Evolutionary conservation across 1,139 yeast species (phyloP).

Genomic region (Protomyces macrosporus): DNA sequence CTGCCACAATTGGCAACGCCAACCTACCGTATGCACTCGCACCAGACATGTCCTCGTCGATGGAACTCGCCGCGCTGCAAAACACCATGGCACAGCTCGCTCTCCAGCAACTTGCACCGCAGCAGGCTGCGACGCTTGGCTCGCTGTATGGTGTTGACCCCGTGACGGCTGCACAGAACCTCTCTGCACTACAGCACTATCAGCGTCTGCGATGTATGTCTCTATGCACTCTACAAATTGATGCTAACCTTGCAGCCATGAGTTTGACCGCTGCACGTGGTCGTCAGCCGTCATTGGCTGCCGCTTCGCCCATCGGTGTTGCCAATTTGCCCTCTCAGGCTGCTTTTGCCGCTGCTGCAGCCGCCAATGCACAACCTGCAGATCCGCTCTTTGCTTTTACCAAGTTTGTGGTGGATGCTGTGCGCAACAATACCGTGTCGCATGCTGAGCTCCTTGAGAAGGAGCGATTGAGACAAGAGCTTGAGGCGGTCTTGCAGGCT

Average conservation of each 20-base stretch:
- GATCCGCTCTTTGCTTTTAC: conserved; percentile 13
- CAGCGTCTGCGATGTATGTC: neutral
- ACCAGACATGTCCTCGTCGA: neutral
- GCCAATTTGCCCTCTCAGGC: neutral
- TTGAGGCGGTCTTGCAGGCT: conserved; percentile 11
- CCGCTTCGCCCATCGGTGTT: neutral
- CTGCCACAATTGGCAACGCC: neutral
- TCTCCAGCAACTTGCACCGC: neutral
- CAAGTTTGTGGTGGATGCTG: conserved; percentile 7
- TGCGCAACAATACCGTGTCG: conserved; percentile 11
- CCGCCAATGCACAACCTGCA: neutral
- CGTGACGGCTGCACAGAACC: neutral
- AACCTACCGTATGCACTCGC: neutral
- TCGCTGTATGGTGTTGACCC: neutral
- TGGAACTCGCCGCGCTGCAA: neutral
- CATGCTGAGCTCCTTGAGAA: conserved; percentile 18
- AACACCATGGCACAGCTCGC: neutral
- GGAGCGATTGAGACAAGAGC: conserved; percentile 7
- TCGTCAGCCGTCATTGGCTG: neutral
- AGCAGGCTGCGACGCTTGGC: neutral
- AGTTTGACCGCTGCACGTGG: neutral
- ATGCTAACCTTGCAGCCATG: neutral
- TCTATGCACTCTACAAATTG: neutral
- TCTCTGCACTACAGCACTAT: neutral
- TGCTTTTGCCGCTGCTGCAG: neutral